Evolutionary conservation across 1,284 basidiomycete species (phyloP).

Genomic region (Sanghuangporus sanghuang): DNA sequence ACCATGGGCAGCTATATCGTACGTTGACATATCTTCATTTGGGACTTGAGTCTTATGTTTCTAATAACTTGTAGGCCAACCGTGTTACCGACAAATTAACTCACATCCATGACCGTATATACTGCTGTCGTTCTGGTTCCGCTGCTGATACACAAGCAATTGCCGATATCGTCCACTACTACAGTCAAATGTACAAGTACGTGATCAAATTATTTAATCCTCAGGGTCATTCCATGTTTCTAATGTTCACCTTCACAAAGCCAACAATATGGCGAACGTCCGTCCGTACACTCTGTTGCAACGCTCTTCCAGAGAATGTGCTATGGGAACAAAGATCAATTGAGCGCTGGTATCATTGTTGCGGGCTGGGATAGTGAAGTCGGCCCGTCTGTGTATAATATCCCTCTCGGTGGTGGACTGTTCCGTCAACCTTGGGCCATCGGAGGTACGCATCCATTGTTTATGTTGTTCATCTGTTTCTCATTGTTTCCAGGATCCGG

Average conservation of each 20-base stretch:
- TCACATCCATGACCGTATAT: slow-evolving; percentile 95
- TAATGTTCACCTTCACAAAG: slow-evolving; percentile 32
- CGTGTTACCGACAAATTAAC: slow-evolving; percentile 99
- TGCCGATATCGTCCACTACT: slow-evolving; percentile 88
- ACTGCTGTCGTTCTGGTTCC: slow-evolving; percentile 97
- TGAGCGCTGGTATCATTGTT: slow-evolving; percentile 95
- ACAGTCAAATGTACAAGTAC: slow-evolving; percentile 78
- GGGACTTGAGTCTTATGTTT: neutral
- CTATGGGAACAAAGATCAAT: slow-evolving; percentile 89
- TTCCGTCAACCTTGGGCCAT: slow-evolving; percentile 98
- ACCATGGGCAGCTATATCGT: slow-evolving; percentile 97
- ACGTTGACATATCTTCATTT: slow-evolving; percentile 25
- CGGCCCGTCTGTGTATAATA: slow-evolving; percentile 96
- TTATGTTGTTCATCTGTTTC: slow-evolving; percentile 1
- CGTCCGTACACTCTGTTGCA: slow-evolving; percentile 81
- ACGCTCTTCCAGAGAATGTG: slow-evolving; percentile 86
- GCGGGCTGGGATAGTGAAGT: slow-evolving; percentile 94
- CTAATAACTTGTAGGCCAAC: slow-evolving; percentile 63
- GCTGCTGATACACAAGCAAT: slow-evolving; percentile 98
- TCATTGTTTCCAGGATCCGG: slow-evolving; percentile 68
- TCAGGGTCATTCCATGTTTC: neutral
- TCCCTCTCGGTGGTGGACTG: slow-evolving; percentile 88
- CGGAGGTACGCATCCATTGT: slow-evolving; percentile 57
- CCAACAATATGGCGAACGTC: slow-evolving; percentile 61
- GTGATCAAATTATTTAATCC: slow-evolving; percentile 20